Percentiles rank a stretch among this genome's conserved stretches.
phyloP scores from a whole-genome alignment of 2,329 filamentous ascomycete species.

The Berkeleyomyces rouxiae region DNA sequence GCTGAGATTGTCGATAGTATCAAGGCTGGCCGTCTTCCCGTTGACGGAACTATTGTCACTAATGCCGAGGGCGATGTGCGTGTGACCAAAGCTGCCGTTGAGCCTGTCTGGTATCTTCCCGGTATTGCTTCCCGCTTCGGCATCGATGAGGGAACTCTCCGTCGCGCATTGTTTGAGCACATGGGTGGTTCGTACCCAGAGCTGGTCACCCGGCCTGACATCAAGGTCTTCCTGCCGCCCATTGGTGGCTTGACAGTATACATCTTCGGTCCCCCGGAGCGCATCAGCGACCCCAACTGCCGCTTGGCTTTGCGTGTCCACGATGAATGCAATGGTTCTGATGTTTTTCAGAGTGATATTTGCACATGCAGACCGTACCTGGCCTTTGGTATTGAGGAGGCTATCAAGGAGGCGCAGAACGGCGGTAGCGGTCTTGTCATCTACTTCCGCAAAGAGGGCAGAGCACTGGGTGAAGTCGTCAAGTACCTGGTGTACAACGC shows the following conservation, averaged over 20 bases:
- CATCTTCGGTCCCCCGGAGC: conserved; percentile 87
- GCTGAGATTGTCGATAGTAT: conserved; percentile 88
- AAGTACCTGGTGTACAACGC: conserved; percentile 78
- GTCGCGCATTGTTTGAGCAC: conserved; percentile 81
- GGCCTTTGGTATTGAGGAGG: conserved; percentile 93
- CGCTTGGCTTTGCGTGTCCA: conserved; percentile 71
- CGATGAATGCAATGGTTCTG: conserved; percentile 79
- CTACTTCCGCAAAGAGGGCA: conserved; percentile 95
- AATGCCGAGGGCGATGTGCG: conserved; percentile 75
- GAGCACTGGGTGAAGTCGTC: conserved; percentile 86
- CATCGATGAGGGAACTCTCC: conserved; percentile 77
- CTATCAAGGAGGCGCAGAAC: conserved; percentile 89
- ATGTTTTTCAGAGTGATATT: conserved; percentile 95
- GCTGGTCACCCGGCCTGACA: conserved; percentile 82
- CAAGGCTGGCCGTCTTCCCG: conserved; percentile 53
- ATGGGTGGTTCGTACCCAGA: conserved; percentile 94
- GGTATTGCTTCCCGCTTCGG: conserved; percentile 86
- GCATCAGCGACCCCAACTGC: conserved; percentile 75
- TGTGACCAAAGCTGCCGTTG: conserved; percentile 92
- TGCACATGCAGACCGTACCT: conserved; percentile 93
- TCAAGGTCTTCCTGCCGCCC: conserved; percentile 89
- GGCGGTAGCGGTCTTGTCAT: conserved; percentile 91
- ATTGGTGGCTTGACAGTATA: conserved; percentile 92
- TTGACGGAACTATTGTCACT: conserved; percentile 77
- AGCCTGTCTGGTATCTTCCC: conserved; percentile 80